Percentiles rank a stretch among this genome's conserved stretches.
These are phyloP conservation scores for Corylus americana DNA, from an alignment of 306 rosid genomes.

Conservation along the genomic window DNA sequence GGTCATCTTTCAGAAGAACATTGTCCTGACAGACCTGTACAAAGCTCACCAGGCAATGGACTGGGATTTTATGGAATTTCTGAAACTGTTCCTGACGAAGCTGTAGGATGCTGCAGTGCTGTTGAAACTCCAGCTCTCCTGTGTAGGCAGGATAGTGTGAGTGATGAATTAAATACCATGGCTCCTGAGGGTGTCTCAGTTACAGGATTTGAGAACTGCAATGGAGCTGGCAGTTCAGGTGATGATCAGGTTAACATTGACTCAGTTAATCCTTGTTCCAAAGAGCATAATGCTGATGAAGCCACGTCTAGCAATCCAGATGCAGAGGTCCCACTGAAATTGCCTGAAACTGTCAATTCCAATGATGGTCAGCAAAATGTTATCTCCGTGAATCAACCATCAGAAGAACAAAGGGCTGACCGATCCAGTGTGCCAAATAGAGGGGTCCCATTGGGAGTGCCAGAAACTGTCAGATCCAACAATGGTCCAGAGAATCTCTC, in stretches of 20 bases:
- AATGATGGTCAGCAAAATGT: slow-evolving; percentile 17
- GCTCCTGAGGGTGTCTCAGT: slow-evolving; percentile 24
- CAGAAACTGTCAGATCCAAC: slow-evolving; percentile 18
- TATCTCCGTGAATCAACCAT: slow-evolving; percentile 23
- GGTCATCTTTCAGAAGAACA: slow-evolving; percentile 29
- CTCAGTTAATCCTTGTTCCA: slow-evolving; percentile 29
- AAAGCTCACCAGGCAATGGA: slow-evolving; percentile 26
- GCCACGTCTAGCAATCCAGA: slow-evolving; percentile 16
- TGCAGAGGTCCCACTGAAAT: slow-evolving; percentile 25
- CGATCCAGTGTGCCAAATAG: slow-evolving; percentile 29
- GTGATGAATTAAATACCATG: slow-evolving; percentile 23
- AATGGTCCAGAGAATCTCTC: slow-evolving; percentile 21
- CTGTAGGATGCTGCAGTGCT: slow-evolving; percentile 19
- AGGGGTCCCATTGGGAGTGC: slow-evolving; percentile 26
- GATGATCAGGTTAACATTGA: slow-evolving; percentile 28
- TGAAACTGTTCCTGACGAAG: slow-evolving; percentile 29
- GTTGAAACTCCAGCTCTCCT: slow-evolving; percentile 24
- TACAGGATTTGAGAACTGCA: slow-evolving; percentile 14
- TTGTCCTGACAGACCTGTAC: slow-evolving; percentile 17
- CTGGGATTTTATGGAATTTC: slow-evolving; percentile 26
- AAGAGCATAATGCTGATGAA: slow-evolving; percentile 29
- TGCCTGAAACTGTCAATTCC: slow-evolving; percentile 15
- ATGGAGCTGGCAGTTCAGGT: slow-evolving; percentile 31
- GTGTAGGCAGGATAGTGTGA: slow-evolving; percentile 20
- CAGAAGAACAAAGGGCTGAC: slow-evolving; percentile 22